These are phyloP conservation scores for Corynascus novoguineensis DNA, from an alignment of 495 filamentous ascomycete genomes.

Conservation along the genomic window DNA sequence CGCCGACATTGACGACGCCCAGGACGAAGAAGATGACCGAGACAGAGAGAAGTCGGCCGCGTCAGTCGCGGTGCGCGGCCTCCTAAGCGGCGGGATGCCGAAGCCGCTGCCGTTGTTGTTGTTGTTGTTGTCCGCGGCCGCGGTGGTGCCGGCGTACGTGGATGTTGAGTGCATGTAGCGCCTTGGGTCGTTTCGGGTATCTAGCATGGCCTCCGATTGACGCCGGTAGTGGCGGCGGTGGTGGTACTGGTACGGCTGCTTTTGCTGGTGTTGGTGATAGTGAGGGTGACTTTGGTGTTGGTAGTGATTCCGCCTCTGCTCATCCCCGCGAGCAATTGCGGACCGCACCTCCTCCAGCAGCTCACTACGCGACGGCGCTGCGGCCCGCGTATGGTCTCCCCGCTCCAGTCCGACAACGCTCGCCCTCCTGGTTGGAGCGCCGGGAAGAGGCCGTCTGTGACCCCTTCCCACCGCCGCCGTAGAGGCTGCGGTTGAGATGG, in stretches of 20 bases:
- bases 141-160: no score
- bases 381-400: not conserved
- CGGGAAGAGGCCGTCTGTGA: not conserved
- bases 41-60: not conserved
- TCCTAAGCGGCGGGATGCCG: not conserved
- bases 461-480: not conserved
- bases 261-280: not conserved
- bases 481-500: not conserved
- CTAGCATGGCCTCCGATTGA: not conserved
- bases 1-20: not conserved
- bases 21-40: no score
- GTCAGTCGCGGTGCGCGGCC: not conserved
- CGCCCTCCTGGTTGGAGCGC: conserved; percentile 5
- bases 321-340: not conserved
- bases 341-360: not conserved
- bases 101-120: no score
- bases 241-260: not conserved
- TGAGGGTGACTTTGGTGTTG: not conserved
- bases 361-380: not conserved
- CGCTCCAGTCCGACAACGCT: not conserved
- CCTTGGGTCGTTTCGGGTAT: not conserved
- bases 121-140: not conserved
- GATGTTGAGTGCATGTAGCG: not conserved
- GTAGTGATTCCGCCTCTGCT: not conserved
- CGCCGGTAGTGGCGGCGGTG: not conserved